Evolutionary conservation across 306 rosid genomes (phyloP), one percentile per base, ranked within the genome.

Genomic region (Neltuma alba): DNA sequence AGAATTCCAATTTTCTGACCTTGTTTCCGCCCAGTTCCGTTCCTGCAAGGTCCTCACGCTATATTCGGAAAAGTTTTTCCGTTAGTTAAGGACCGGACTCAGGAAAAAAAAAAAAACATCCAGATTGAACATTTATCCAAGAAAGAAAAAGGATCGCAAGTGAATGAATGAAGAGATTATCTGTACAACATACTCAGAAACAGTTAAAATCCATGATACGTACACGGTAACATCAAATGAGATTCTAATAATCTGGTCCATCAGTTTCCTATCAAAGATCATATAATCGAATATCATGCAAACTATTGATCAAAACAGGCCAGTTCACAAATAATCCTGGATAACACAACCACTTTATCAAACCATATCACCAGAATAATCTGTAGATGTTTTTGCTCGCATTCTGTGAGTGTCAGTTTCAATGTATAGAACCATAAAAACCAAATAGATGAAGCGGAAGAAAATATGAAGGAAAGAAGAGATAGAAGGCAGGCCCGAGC

Each of bases 1-100:
- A 83, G 86, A 95, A 95, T 74, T 95, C 99, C 86, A 95, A 67
- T 86, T 95, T 95, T 54, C 98, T 84, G 31, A 89, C 95, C 87
- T 95, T 95, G 81, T 92, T 95, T 27, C 99, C 99, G 62, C 99
- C 90, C 78, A 95, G 68, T 81, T 95, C 98, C 97, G 90, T 91
- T 77, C 99, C 99, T 3, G 99, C 78, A 55, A 95, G 93, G 82
- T 92, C 99, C 61, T 95, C 98, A 28, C 98, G 99, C 97, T 92
- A 74, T 54, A 75, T 68, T 45, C 0, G 72, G 50, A 62, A 70
- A 71, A 70, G 68, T 37, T 27, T 18, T 66, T 79, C 50, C 27
- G 76, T 85, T 66, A 85, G 87, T 54, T 52, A 60, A 65, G 68
- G 58, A 62, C 76, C 76, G 44, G 48, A 65, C 77, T 44, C n/a